Conservation (phyloP, 371 early-diverging fungal genomes). For the Choanephora cucurbitarum region DNA sequence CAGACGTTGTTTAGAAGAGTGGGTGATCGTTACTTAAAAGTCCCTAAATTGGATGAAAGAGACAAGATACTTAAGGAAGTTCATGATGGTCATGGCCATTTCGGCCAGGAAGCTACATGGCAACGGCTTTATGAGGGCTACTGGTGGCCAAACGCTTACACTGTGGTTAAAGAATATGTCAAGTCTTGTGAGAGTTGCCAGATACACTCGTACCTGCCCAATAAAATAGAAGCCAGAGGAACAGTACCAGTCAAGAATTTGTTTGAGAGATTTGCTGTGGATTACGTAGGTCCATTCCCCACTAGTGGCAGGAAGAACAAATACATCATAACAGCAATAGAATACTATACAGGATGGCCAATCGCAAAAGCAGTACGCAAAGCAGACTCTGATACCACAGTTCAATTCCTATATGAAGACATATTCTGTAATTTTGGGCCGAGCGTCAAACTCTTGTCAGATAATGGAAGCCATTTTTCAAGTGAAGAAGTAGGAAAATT, state of each 20-base stretch:
- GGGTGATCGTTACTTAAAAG: too few relatives aligned
- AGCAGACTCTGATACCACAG: conserved; percentile 21
- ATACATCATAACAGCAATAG: conserved; percentile 48
- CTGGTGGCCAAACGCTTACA: conserved; percentile 12
- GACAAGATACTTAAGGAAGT: too few relatives aligned
- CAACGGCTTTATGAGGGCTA: neutral
- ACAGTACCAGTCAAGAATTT: conserved; percentile 3
- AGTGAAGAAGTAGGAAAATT: too few relatives aligned
- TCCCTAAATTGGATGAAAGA: too few relatives aligned
- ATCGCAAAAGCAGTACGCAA: conserved; percentile 36
- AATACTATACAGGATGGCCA: conserved; percentile 44
- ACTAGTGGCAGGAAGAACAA: conserved; percentile 18
- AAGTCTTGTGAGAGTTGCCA: neutral
- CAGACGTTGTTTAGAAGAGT: too few relatives aligned
- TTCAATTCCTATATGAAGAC: conserved; percentile 37
- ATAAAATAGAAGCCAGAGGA: neutral
- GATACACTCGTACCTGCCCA: neutral
- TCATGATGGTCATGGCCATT: conserved; percentile 8
- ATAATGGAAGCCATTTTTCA: too few relatives aligned
- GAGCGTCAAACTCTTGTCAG: too few relatives aligned
- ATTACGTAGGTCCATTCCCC: conserved; percentile 41
- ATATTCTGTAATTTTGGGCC: conserved; percentile 14
- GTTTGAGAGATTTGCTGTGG: conserved; percentile 35
- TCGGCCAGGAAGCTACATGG: conserved; percentile 14
- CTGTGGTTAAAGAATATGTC: neutral